phyloP scores from a whole-genome alignment of 352 stramenopile species.

The Phytophthora meadii region DNA sequence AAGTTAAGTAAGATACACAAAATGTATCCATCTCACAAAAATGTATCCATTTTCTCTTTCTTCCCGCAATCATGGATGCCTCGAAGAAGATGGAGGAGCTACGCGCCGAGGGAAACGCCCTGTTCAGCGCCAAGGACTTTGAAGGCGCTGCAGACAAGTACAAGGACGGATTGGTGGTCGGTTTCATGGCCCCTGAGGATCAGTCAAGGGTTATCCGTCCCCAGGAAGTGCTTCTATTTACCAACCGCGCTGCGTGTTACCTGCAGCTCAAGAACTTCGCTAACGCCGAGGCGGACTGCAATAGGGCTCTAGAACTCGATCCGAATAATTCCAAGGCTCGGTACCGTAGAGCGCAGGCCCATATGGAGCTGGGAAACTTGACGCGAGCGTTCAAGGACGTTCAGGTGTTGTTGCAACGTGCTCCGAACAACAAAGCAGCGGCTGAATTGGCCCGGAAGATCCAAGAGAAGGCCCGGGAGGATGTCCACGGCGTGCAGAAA shows the following conservation, averaged over 20 bases:
- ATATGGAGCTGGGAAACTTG: slow-evolving; percentile 70
- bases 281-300: slow-evolving; percentile 62
- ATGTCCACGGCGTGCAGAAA: slow-evolving; percentile 84
- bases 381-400: slow-evolving; percentile 78
- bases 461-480: slow-evolving; percentile 73
- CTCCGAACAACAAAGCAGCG: slow-evolving; percentile 79
- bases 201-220: slow-evolving; percentile 27
- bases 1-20: slow-evolving; percentile 1
- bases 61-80: slow-evolving; percentile 15
- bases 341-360: slow-evolving; percentile 79
- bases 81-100: slow-evolving; percentile 58
- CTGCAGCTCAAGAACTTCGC: slow-evolving; percentile 75
- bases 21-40: slow-evolving; percentile 7
- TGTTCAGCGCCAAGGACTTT: slow-evolving; percentile 81
- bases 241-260: slow-evolving; percentile 77
- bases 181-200: slow-evolving; percentile 20
- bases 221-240: slow-evolving; percentile 74
- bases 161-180: slow-evolving; percentile 50
- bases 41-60: slow-evolving; percentile 31
- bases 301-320: slow-evolving; percentile 51
- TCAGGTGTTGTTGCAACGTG: slow-evolving; percentile 71
- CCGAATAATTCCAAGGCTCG: slow-evolving; percentile 77
- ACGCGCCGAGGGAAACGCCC: slow-evolving; percentile 73
- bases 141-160: slow-evolving; percentile 70
- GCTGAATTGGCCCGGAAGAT: slow-evolving; percentile 75